Conservation (phyloP, 1,284 basidiomycete genomes). For the Lentinus polychrous region DNA sequence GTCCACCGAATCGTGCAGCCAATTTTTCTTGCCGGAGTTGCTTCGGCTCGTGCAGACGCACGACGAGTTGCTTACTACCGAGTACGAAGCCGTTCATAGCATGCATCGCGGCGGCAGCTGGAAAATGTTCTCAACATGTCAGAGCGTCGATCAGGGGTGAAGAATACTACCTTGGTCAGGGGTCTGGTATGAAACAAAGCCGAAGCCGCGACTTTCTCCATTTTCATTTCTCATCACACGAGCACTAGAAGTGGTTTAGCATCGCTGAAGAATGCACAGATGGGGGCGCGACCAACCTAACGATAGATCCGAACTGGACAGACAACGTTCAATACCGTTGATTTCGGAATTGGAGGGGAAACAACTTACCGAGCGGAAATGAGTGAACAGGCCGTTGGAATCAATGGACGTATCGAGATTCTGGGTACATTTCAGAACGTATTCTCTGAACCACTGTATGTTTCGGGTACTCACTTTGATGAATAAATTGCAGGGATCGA, state of each 20-base stretch:
- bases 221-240: conserved; percentile 89
- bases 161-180: conserved; percentile 68
- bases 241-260: conserved; percentile 45
- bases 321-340: conserved; percentile 11
- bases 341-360: conserved; percentile 5
- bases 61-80: conserved; percentile 74
- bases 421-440: conserved; percentile 32
- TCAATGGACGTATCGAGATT: conserved; percentile 82
- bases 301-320: conserved; percentile 73
- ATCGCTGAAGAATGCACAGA: background rate
- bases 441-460: background rate
- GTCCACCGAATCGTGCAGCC: conserved; percentile 66
- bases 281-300: conserved; percentile 50
- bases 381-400: conserved; percentile 73
- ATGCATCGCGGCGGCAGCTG: conserved; percentile 66
- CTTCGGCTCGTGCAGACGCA: conserved; percentile 86
- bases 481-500: conserved; percentile 89
- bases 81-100: conserved; percentile 73
- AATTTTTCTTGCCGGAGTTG: conserved; percentile 83
- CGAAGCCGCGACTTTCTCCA: conserved; percentile 85
- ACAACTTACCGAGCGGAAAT: conserved; percentile 67
- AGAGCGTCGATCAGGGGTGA: conserved; percentile 3
- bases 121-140: conserved; percentile 1
- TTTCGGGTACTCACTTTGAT: conserved; percentile 54
- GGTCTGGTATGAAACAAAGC: conserved; percentile 88